Evolutionary conservation across 352 stramenopile genomes (phyloP).

Genomic region (Thalassiosira sp.): DNA sequence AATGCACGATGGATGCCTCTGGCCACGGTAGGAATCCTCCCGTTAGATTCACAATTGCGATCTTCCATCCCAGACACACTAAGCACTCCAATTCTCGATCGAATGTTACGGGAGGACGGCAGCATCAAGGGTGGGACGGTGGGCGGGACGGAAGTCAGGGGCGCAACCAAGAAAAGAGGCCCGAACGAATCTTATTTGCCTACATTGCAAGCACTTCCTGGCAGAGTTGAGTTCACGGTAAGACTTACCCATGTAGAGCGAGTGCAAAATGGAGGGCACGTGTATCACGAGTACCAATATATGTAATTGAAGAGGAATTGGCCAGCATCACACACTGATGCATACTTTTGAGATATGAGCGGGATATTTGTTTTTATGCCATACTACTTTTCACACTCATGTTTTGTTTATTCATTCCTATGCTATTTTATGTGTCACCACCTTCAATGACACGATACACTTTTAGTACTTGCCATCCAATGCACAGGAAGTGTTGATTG

Average conservation of each 20-base stretch:
- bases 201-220: constrained; percentile 75
- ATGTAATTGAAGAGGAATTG: no score
- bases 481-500: constrained; percentile 68
- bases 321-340: no score
- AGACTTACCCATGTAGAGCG: no score
- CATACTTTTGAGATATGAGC: no score
- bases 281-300: no score
- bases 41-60: constrained; percentile 22
- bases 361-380: no score
- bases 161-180: constrained; percentile 11
- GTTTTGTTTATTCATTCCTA: no score
- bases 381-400: no score
- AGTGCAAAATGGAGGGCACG: no score
- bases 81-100: constrained; percentile 71
- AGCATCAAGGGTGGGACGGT: constrained; percentile 36
- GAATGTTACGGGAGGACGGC: constrained; percentile 44
- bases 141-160: constrained; percentile 17
- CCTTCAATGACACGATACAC: no score
- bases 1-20: constrained; percentile 46
- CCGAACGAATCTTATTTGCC: constrained; percentile 79
- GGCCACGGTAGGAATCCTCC: constrained; percentile 57
- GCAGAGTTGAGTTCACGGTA: constrained; percentile 76
- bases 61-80: constrained; percentile 17
- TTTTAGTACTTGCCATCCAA: constrained; percentile 79
- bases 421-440: no score